A percentile compares a stretch with the other conserved stretches of the same genome.
Evolutionary conservation across 2,329 filamentous ascomycete genomes (phyloP).

Genomic region (Beauveria sp.): DNA sequence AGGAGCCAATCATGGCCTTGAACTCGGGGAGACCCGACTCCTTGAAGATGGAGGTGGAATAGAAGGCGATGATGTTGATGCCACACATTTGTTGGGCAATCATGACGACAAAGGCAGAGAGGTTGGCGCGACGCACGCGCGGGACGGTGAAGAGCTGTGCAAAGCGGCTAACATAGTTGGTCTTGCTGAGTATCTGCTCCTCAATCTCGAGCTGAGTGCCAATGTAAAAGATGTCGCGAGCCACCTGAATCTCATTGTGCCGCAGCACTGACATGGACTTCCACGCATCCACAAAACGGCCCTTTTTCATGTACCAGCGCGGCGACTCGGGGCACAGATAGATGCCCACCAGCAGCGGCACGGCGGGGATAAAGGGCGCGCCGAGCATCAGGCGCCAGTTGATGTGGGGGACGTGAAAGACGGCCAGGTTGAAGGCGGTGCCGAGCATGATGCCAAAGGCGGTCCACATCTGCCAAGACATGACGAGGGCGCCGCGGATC

Average conservation of each 20-base stretch:
- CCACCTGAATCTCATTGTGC: slow-evolving; percentile 47
- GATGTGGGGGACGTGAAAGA: slow-evolving; percentile 30
- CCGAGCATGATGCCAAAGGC: slow-evolving; percentile 56
- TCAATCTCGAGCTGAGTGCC: slow-evolving; percentile 59
- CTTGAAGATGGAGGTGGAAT: slow-evolving; percentile 56
- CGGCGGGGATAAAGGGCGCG: slow-evolving; percentile 53
- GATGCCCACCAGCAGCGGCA: slow-evolving; percentile 50
- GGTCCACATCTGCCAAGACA: slow-evolving; percentile 72
- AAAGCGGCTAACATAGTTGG: slow-evolving; percentile 55
- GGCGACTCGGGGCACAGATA: slow-evolving; percentile 61
- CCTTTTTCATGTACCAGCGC: slow-evolving; percentile 61
- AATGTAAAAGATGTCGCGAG: slow-evolving; percentile 57
- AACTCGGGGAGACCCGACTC: slow-evolving; percentile 49
- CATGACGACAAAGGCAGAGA: slow-evolving; percentile 76
- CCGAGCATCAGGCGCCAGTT: slow-evolving; percentile 61
- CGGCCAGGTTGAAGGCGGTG: slow-evolving; percentile 21
- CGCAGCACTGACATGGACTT: slow-evolving; percentile 44
- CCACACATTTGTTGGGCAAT: slow-evolving; percentile 65
- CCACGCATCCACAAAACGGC: slow-evolving; percentile 53
- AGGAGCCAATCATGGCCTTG: slow-evolving; percentile 49
- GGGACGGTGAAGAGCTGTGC: slow-evolving; percentile 61
- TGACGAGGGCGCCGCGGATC: slow-evolving; percentile 69
- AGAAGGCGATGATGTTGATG: slow-evolving; percentile 71
- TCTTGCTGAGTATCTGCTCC: slow-evolving; percentile 37
- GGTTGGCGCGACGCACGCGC: slow-evolving; percentile 63